These are phyloP conservation scores for Hypoxylon subgilvum DNA, from an alignment of 495 filamentous ascomycete genomes.

Conservation along the genomic window DNA sequence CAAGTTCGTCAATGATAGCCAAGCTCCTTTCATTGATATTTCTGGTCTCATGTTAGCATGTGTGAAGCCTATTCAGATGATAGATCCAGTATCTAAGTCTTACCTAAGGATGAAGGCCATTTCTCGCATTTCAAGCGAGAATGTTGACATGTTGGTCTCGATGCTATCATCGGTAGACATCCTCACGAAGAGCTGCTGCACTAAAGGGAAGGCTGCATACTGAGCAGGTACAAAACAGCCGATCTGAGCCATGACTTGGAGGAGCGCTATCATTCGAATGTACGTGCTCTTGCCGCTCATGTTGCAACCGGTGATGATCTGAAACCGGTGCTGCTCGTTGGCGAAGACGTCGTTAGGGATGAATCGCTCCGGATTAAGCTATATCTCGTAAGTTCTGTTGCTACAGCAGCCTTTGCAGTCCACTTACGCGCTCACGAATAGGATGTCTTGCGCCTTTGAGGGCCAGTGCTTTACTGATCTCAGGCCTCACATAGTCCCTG, in stretches of 20 bases:
- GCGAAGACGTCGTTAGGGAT: constrained; percentile 91
- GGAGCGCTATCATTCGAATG: constrained; percentile 83
- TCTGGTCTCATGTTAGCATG: constrained; percentile 36
- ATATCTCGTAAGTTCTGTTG: constrained; percentile 9
- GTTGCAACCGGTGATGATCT: constrained; percentile 95
- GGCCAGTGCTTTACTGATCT: constrained; percentile 73
- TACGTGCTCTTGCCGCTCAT: constrained; percentile 99
- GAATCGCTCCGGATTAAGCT: constrained; percentile 58
- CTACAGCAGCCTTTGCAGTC: neutral
- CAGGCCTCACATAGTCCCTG: constrained; percentile 80
- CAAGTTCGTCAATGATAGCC: constrained; percentile 90
- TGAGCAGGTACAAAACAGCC: constrained; percentile 89
- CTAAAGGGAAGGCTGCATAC: constrained; percentile 81
- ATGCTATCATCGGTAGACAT: constrained; percentile 86
- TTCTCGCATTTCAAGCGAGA: constrained; percentile 93
- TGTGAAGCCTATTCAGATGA: too few relatives aligned
- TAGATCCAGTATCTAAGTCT: constrained; percentile 52
- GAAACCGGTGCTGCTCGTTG: constrained; percentile 75
- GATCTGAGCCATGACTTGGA: constrained; percentile 90
- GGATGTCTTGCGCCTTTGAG: constrained; percentile 86
- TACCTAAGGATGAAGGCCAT: constrained; percentile 85
- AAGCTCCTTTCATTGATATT: constrained; percentile 77
- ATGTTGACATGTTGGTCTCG: constrained; percentile 90
- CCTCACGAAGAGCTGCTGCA: constrained; percentile 83
- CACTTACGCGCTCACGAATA: constrained; percentile 74